Evolutionary conservation across 192 early-diverging fungal genomes (phyloP), one percentile per base, ranked within the genome.

Genomic region (Anaeromyces robustus): DNA sequence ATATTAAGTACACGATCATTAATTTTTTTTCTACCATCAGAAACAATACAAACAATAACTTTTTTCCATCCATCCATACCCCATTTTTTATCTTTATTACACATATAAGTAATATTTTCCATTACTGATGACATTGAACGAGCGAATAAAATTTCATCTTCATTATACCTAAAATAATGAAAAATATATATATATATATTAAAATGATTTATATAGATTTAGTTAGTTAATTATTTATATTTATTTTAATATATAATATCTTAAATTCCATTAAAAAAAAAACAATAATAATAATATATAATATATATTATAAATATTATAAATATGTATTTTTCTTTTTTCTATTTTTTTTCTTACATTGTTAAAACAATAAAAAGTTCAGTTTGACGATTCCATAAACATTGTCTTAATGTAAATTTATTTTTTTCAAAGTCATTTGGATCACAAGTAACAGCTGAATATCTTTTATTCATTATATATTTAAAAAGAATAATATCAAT

Each of bases 301-400:
- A n/a, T n/a, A n/a, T n/a, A n/a, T n/a, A n/a, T n/a, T n/a, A n/a
- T n/a, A n/a, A n/a, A n/a, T n/a, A n/a, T n/a, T n/a, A n/a, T n/a
- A n/a, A n/a, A n/a, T n/a, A n/a, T n/a, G n/a, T n/a, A n/a, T n/a
- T n/a, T n/a, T n/a, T n/a, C n/a, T n/a, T n/a, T n/a, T n/a, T n/a
- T n/a, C n/a, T n/a, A n/a, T n/a, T 39, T 12, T 22, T 13, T 22
- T 18, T 28, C n/a, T 29, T 31, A 95, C 95, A 97, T 96, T 29
- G 96, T 97, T 81, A 97, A 90, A 80, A 97, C 95, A 80, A 96
- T 94, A 82, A 95, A 95, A 77, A 97, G 83, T 86, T 97, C 96
- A 2, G 96, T 97, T 68, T 92, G 82, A 81, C 95, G 88, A 41
- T 68, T 68, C 90, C 87, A 83, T 90, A 84, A 79, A 94, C 87